Evolutionary conservation across 1,139 yeast species (phyloP), one percentile per base, ranked within the genome.

Genomic region (Nadsonia starkeyi-henricii): DNA sequence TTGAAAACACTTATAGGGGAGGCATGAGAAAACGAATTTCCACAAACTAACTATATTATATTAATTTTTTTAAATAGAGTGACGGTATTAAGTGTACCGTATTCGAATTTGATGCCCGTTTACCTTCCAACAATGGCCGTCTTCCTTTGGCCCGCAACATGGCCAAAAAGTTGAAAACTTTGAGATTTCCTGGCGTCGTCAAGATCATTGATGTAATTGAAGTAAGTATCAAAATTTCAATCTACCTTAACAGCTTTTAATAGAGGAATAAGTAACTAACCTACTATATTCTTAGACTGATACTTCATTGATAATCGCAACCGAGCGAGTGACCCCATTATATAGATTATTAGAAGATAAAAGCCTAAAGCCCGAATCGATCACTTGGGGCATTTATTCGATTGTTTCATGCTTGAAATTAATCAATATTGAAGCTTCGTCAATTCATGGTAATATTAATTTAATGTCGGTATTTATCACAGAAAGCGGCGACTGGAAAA

Each of bases 101-200:
- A 17, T 84, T 85, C 58, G 81, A 77, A 55, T 81, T 79, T 58
- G 78, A 78, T 54, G 61, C 74, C 45, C 70, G 64, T 47, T 70
- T 73, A 23, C 70, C 74, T 1, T 53, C 58, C 5, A 65, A 68
- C 28, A 55, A 67, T 0, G 64, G 63, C 41, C 62, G 63, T 44
- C 66, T 66, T 33, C 65, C 69, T 12, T 62, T 82, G 49, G 91
- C 91, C 1, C 66, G 71, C 47, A 85, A 86, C 61, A 75, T 84
- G 47, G 70, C 77, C 49, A 75, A 71, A 49, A 83, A 80, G 59
- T 70, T 82, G 54, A 81, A 85, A 59, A 69, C 79, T 30, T 69
- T 88, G 58, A 77, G 81, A 52, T 71, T 85, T 28, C 98, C 98
- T 0, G 94, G 95, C 0, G 73, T 88, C 20, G 69, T 88, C 47